Evolutionary conservation across 1,284 basidiomycete species (phyloP), one percentile per base, ranked within the genome.

Genomic region (Trametes versicolor): DNA sequence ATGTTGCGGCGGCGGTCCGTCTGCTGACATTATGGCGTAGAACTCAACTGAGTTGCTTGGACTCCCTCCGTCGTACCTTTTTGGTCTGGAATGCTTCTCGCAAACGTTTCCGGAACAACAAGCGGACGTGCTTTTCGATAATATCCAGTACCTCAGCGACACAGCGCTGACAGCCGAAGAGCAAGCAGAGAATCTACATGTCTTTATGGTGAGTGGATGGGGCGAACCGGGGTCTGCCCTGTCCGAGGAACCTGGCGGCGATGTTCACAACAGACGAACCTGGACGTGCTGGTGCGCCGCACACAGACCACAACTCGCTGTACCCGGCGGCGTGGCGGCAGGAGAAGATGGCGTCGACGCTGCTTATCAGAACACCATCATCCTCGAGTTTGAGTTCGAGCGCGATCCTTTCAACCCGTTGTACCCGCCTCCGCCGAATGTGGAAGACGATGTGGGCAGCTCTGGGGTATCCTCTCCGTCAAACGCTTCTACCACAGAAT

Each of bases 251-350:
- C 65, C 67, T 0, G 74, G 75, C 32, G 71, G 74, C 3, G 78
- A 81, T 23, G 77, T 78, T 21, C 71, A 76, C 48, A 77, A 74
- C 8, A 81, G 84, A 49, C 80, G 82, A 19, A 78, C 81, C n/a
- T 96, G 94, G 94, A 88, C 87, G 0, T 94, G 92, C 70, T 96
- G 94, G 92, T 94, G 93, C 70, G 93, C 93, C 0, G 86, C 91
- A 0, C 93, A 96, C 76, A 83, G 90, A 12, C 88, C 87, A 54
- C 71, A 73, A 50, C 71, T 74, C 66, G 64, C 71, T 0, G 70
- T 70, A 2, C 70, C 72, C 3, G 72, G 66, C 19, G 73, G 71
- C 41, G 13, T 70, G 32, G 69, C 53, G 1, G 9, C 57, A 19
- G 25, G 60, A 4, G 59, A 49, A 29, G 59, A 36, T n/a, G 48